A percentile compares a stretch with the other conserved stretches of the same genome.
Evolutionary conservation across 2,329 filamentous ascomycete genomes (phyloP).

Genomic region (Myriosclerotinia duriaeana): DNA sequence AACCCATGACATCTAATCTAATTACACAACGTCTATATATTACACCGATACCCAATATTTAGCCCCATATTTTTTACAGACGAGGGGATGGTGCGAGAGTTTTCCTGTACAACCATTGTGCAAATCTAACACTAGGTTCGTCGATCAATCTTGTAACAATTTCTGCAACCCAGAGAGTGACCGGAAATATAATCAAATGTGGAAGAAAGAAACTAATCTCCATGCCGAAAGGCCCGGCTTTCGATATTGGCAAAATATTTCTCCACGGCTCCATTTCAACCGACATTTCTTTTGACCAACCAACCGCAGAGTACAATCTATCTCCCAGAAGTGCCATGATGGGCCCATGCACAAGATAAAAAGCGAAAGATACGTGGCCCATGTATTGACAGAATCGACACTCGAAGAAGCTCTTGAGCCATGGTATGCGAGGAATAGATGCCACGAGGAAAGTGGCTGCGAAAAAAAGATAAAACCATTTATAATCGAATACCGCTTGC

Average conservation of each 20-base stretch:
- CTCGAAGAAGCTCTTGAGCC: constrained; percentile 60
- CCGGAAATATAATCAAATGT: constrained; percentile 59
- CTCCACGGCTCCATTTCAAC: constrained; percentile 54
- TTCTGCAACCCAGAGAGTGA: constrained; percentile 60
- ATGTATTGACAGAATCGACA: constrained; percentile 59
- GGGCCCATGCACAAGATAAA: constrained; percentile 66
- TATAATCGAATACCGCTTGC: constrained; percentile 63
- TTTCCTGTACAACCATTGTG: constrained; percentile 55
- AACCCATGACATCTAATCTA: constrained; percentile 15
- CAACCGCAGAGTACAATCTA: constrained; percentile 22
- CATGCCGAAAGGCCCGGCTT: constrained; percentile 57
- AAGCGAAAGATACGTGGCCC: constrained; percentile 59
- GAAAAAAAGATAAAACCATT: constrained; percentile 68
- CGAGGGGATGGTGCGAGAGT: constrained; percentile 37
- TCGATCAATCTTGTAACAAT: constrained; percentile 57
- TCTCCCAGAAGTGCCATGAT: constrained; percentile 52
- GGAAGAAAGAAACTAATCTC: constrained; percentile 59
- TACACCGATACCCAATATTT: constrained; percentile 2
- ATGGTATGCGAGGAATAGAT: constrained; percentile 55
- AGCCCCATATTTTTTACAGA: constrained; percentile 12
- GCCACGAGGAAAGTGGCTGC: constrained; percentile 58
- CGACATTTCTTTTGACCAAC: constrained; percentile 15
- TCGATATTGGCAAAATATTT: constrained; percentile 55
- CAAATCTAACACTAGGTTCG: constrained; percentile 58
- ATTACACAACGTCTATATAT: not conserved